phyloP scores from a whole-genome alignment of 1,284 basidiomycete species.

The Sphagnurus paluster region DNA sequence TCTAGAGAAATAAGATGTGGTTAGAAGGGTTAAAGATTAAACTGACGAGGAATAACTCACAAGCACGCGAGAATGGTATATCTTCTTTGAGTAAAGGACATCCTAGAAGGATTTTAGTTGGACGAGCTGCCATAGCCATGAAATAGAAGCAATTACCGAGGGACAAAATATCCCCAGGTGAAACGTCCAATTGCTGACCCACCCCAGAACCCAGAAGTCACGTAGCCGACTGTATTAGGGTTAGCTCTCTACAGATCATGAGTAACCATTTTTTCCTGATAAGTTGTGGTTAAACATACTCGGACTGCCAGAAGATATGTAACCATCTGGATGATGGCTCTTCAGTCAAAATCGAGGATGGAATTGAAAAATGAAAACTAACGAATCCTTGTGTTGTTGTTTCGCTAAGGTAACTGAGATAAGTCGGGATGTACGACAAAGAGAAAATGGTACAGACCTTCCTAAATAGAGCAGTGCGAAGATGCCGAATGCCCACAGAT shows the following conservation, averaged over 20 bases:
- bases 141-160: constrained; percentile 27
- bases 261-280: background rate
- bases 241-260: constrained; percentile 42
- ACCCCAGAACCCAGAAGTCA: constrained; percentile 58
- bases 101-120: constrained; percentile 27
- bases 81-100: constrained; percentile 46
- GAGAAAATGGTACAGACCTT: constrained; percentile 29
- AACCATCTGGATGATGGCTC: constrained; percentile 41
- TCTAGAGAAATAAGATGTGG: constrained; percentile 8
- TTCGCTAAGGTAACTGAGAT: constrained; percentile 46
- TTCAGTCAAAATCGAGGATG: constrained; percentile 5
- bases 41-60: constrained; percentile 31
- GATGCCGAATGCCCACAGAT: constrained; percentile 47
- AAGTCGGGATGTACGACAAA: background rate
- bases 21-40: constrained; percentile 1
- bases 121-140: background rate
- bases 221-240: constrained; percentile 54
- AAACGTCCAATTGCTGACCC: constrained; percentile 51
- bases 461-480: constrained; percentile 48
- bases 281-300: constrained; percentile 27
- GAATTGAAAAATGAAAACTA: constrained; percentile 21
- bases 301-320: constrained; percentile 46
- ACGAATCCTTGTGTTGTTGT: constrained; percentile 52
- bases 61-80: constrained; percentile 43
- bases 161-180: constrained; percentile 46